Evolutionary conservation across 78 protist genomes (phyloP).

Genomic region (Isochrysis galbana): DNA sequence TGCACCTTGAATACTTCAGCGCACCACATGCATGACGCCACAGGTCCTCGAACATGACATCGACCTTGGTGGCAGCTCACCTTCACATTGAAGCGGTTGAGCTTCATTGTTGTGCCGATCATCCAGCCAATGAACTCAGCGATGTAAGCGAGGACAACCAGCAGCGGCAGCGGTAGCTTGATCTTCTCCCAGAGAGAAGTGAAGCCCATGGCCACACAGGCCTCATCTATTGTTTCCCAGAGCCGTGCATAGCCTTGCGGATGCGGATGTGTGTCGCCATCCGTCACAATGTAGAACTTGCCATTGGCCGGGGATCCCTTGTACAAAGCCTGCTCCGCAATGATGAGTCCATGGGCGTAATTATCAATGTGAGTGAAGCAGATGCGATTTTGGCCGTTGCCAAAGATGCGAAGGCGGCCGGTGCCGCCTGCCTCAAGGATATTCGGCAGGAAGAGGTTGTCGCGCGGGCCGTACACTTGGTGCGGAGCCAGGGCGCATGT

Average conservation of each 20-base stretch:
- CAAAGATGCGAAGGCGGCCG: constrained; percentile 68
- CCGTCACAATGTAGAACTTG: constrained; percentile 66
- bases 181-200: background rate
- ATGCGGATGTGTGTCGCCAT: constrained; percentile 56
- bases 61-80: no score
- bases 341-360: constrained; percentile 70
- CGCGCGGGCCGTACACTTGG: constrained; percentile 78
- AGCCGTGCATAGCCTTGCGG: constrained; percentile 24
- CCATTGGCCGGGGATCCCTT: constrained; percentile 44
- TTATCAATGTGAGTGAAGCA: constrained; percentile 69
- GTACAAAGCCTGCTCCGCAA: constrained; percentile 53
- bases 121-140: background rate
- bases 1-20: no score
- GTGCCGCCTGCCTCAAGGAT: constrained; percentile 60
- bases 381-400: constrained; percentile 10
- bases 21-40: no score
- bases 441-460: constrained; percentile 71
- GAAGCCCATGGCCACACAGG: constrained; percentile 52
- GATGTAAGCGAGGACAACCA: background rate
- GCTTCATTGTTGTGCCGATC: constrained; percentile 32
- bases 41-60: no score
- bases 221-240: constrained; percentile 53
- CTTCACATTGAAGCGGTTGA: constrained; percentile 3
- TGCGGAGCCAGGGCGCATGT: constrained; percentile 12
- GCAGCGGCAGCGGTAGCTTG: background rate